Base-by-base conservation (phyloP, 2,329 filamentous ascomycete genomes). In the Akanthomyces uredinophilus region DNA sequence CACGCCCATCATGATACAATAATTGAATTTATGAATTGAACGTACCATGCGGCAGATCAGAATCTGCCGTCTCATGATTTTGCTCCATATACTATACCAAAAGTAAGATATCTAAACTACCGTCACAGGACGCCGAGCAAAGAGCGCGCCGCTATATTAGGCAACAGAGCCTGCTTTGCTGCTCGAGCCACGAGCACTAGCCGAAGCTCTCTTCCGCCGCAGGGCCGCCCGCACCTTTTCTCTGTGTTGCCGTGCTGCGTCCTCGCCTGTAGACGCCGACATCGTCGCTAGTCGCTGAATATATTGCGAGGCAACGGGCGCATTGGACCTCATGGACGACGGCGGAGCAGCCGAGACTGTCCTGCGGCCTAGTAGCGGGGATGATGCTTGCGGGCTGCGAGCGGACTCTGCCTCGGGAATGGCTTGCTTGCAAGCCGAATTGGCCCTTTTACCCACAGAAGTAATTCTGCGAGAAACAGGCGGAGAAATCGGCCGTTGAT, bases 151-250 rank as follows among this genome's bases (percentile, higher is more conserved):
- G 10, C 18, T 24, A 37, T 6, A 2, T 39, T 60, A 60, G 24
- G 32, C 29, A 16, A 47, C 29, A 35, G 58, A 60, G 13, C 58
- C 58, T 41, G 41, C 55, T 43, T 64, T 66, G 57, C 66, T 66
- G 39, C 67, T 67, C 29, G 58, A 27, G 47, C 54, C 55, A 44
- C 55, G 54, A 32, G 60, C 63, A 7, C 60, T 64, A n/a, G 62
- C 59, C 1, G 65, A 60, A 22, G 60, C 66, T 22, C 64, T 67
- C 51, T 65, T 70, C 37, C 68, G 70, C 37, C 68, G 64, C 60
- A 73, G 70, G 60, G 71, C 67, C 37, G 70, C 69, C 20, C 67
- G 63, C 32, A 74, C 61, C 68, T 43, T 66, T 64, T 41, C 71
- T 66, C 50, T 69, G 69, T 7, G 58, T 63, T 22, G 68, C 67